Percentiles rank a stretch among this genome's conserved stretches.
These are phyloP conservation scores for Trichoderma sp. DNA, from an alignment of 2,329 filamentous ascomycete genomes.

Conservation along the genomic window DNA sequence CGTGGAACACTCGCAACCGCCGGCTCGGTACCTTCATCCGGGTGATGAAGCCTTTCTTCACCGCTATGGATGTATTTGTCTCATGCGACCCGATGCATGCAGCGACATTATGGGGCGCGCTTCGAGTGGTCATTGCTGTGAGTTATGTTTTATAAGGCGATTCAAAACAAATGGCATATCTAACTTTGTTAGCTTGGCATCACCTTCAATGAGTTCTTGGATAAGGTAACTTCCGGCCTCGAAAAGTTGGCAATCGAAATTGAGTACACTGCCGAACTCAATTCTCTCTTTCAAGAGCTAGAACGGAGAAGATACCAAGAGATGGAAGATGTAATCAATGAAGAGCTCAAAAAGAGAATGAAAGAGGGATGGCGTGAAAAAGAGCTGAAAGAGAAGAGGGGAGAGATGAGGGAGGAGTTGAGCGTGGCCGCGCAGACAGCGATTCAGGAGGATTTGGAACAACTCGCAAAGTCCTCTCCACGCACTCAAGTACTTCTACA, in stretches of 20 bases:
- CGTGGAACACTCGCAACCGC: neutral
- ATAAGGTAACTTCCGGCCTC: neutral
- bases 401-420: neutral
- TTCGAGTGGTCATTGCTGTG: neutral
- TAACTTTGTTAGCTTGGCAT: neutral
- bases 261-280: neutral
- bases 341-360: neutral
- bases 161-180: neutral
- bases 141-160: neutral
- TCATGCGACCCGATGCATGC: neutral
- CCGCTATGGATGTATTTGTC: neutral
- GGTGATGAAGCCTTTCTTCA: neutral
- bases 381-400: neutral
- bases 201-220: neutral
- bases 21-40: neutral
- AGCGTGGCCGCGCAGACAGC: neutral
- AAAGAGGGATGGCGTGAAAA: neutral
- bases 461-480: neutral
- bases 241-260: neutral
- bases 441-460: neutral
- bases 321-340: neutral
- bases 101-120: neutral
- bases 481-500: neutral
- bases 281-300: neutral
- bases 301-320: neutral